Evolutionary conservation across 2,329 filamentous ascomycete genomes (phyloP).

Genomic region (Dactylellina haptotyla): DNA sequence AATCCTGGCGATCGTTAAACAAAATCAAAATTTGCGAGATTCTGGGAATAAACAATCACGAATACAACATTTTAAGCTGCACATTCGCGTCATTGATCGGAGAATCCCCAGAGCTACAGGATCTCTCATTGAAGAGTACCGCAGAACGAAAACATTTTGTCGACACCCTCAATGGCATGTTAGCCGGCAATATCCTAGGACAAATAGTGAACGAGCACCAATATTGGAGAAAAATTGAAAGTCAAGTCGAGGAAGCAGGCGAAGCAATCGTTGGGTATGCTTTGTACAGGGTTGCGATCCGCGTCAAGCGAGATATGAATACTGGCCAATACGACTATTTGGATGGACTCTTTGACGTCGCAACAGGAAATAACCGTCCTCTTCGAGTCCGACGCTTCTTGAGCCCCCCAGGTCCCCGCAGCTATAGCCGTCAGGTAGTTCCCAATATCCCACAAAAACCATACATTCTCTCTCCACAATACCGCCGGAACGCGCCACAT

Average conservation of each 20-base stretch:
- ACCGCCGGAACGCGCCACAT: too few relatives aligned
- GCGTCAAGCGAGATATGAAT: neutral
- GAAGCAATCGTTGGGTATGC: neutral
- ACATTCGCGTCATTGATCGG: neutral
- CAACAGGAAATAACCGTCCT: neutral
- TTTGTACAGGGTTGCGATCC: constrained; percentile 2
- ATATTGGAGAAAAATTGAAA: constrained; percentile 1
- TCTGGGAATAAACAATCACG: neutral
- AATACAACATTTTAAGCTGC: neutral
- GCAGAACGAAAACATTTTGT: neutral
- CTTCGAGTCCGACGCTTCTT: neutral
- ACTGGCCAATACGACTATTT: neutral
- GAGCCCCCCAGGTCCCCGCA: neutral
- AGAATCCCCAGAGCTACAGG: neutral
- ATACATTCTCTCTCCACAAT: too few relatives aligned
- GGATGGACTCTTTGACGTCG: neutral
- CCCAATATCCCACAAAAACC: neutral
- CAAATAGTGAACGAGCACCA: neutral
- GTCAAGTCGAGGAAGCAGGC: neutral
- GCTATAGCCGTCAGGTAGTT: neutral
- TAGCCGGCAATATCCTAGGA: neutral
- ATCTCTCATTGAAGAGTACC: neutral
- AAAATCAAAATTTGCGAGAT: neutral
- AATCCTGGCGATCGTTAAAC: neutral
- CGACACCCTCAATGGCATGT: neutral